Percentiles rank a stretch among this genome's conserved stretches.
Evolutionary conservation across 140 eudicot genomes (phyloP).

Genomic region (Senecio squalidus): DNA sequence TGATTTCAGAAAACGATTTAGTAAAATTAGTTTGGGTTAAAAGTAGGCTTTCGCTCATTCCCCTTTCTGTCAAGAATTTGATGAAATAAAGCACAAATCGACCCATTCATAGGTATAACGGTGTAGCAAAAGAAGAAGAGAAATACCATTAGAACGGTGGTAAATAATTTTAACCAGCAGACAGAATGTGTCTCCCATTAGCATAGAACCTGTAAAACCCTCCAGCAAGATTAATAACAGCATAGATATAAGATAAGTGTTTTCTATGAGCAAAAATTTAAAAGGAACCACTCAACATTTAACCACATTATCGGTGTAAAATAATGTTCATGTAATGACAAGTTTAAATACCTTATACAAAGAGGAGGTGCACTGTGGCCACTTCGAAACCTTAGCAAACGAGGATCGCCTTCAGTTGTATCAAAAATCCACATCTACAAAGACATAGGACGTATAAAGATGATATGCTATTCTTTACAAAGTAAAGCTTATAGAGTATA

Average conservation of each 20-base stretch:
- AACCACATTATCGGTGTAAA: background rate
- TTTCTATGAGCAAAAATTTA: background rate
- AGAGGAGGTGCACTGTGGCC: constrained; percentile 99
- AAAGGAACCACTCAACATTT: background rate
- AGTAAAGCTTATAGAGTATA: too few species aligned
- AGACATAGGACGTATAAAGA: background rate
- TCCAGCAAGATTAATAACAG: constrained; percentile 13
- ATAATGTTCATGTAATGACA: background rate
- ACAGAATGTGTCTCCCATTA: constrained; percentile 90
- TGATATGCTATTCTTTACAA: too few species aligned
- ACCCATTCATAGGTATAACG: too few species aligned
- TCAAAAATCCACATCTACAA: constrained; percentile 94
- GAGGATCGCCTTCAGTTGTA: constrained; percentile 94
- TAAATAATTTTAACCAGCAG: constrained; percentile 90
- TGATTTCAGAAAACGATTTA: too few species aligned
- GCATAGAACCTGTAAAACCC: constrained; percentile 65
- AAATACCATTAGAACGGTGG: constrained; percentile 75
- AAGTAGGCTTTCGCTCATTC: too few species aligned
- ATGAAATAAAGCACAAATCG: too few species aligned
- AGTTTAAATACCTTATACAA: constrained; percentile 55
- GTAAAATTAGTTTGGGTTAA: background rate
- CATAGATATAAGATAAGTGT: background rate
- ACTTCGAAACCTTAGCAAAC: constrained; percentile 81
- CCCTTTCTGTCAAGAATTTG: background rate
- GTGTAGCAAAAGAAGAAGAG: background rate